These are phyloP conservation scores for Sanghuangporus weigelae DNA, from an alignment of 1,284 basidiomycete genomes.

Conservation along the genomic window DNA sequence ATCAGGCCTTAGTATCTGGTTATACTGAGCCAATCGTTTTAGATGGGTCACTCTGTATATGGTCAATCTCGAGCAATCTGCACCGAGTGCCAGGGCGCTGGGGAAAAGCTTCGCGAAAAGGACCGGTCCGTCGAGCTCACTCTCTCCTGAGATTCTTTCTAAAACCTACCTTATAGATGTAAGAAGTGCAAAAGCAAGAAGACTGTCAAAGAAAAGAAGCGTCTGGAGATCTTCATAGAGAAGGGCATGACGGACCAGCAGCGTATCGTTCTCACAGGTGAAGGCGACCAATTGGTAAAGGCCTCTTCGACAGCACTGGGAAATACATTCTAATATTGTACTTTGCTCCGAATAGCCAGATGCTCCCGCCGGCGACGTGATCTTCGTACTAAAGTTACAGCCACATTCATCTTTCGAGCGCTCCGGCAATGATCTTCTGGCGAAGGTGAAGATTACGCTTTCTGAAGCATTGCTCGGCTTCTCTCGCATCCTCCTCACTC, in stretches of 20 bases:
- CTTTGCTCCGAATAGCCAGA: conserved; percentile 53
- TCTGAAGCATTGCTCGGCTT: conserved; percentile 91
- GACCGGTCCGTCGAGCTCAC: conserved; percentile 52
- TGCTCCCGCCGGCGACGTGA: conserved; percentile 79
- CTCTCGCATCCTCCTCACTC: conserved; percentile 79
- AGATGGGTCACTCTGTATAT: conserved; percentile 47
- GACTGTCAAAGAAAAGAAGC: conserved; percentile 82
- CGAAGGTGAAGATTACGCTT: conserved; percentile 77
- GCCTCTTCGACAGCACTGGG: not conserved
- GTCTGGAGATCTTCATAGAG: conserved; percentile 82
- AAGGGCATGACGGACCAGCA: conserved; percentile 86
- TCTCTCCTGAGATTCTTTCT: not conserved
- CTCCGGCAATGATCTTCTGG: conserved; percentile 71
- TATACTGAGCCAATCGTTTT: conserved; percentile 1
- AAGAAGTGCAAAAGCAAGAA: conserved; percentile 93
- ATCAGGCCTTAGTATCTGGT: not conserved
- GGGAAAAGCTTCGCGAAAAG: conserved; percentile 81
- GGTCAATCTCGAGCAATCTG: conserved; percentile 58
- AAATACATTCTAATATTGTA: not conserved
- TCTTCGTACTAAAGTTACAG: conserved; percentile 72
- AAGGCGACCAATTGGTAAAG: conserved; percentile 84
- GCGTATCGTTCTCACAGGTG: conserved; percentile 82
- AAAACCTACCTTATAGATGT: conserved; percentile 50
- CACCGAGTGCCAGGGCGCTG: conserved; percentile 75
- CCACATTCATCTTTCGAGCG: conserved; percentile 79